phyloP scores from a whole-genome alignment of 2,329 filamentous ascomycete genomes.

The Parascedosporium putredinis region DNA sequence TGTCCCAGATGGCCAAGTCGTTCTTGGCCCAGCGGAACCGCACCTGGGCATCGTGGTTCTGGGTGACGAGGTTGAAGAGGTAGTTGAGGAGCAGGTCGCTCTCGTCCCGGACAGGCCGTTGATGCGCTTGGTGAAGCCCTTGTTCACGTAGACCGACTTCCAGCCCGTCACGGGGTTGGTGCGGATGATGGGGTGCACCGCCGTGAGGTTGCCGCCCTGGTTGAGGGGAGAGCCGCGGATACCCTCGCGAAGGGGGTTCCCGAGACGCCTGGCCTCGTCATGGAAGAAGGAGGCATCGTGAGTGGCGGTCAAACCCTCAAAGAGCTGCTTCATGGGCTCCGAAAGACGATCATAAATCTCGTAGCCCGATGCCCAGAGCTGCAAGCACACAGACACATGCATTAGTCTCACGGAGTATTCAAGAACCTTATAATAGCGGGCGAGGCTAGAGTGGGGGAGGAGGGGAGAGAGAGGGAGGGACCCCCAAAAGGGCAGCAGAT shows the following conservation, averaged over 20 bases:
- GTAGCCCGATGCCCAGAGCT: slow-evolving; percentile 57
- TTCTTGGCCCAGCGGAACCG: slow-evolving; percentile 42
- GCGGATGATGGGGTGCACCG: slow-evolving; percentile 43
- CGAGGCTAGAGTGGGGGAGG: no score
- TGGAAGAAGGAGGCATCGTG: slow-evolving; percentile 39
- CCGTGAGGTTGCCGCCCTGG: slow-evolving; percentile 37
- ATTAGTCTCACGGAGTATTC: no score
- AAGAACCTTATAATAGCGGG: no score
- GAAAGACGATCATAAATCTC: slow-evolving; percentile 57
- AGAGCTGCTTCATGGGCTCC: slow-evolving; percentile 42
- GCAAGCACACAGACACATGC: slow-evolving; percentile 15
- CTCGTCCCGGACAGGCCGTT: slow-evolving; percentile 44
- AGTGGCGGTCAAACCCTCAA: slow-evolving; percentile 47
- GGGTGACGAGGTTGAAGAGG: slow-evolving; percentile 34
- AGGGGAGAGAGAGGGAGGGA: neutral
- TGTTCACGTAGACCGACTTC: slow-evolving; percentile 43
- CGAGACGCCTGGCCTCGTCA: slow-evolving; percentile 35
- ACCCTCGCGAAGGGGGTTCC: slow-evolving; percentile 31
- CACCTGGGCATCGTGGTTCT: slow-evolving; percentile 49
- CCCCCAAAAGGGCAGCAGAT: no score
- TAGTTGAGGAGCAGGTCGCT: slow-evolving; percentile 39
- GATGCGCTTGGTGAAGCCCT: slow-evolving; percentile 42
- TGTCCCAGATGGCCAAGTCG: slow-evolving; percentile 24
- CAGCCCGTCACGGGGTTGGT: slow-evolving; percentile 52
- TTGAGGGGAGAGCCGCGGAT: slow-evolving; percentile 47